phyloP scores from a whole-genome alignment of 2,329 filamentous ascomycete species.

The Monosporascus sp. region DNA sequence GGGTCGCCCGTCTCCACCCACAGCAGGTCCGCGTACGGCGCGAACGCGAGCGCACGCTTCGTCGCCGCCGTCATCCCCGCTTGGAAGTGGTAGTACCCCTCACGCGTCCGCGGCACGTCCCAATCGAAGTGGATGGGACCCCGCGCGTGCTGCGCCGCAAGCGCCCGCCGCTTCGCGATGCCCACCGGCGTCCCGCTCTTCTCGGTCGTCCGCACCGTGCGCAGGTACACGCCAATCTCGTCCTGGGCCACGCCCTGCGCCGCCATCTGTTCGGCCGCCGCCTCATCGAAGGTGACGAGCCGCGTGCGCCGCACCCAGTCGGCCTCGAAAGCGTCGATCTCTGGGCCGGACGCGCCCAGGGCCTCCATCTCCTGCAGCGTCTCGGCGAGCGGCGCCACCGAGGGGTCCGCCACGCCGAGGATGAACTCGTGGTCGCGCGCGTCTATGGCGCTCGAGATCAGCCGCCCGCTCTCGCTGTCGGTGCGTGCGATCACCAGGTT shows the following conservation, averaged over 20 bases:
- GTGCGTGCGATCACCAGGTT: conserved; percentile 93
- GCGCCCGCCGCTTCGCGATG: conserved; percentile 66
- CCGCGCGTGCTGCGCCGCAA: conserved; percentile 63
- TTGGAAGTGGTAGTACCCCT: conserved; percentile 89
- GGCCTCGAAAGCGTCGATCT: conserved; percentile 83
- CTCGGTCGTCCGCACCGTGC: conserved; percentile 51
- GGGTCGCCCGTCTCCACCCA: conserved; percentile 97
- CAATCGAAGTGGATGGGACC: conserved; percentile 76
- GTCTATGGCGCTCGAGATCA: conserved; percentile 87
- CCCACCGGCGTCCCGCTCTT: conserved; percentile 64
- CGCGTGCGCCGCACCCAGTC: conserved; percentile 82
- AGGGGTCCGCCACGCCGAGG: conserved; percentile 70
- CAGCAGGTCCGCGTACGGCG: conserved; percentile 85
- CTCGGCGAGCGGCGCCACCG: conserved; percentile 78
- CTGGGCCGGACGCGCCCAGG: conserved; percentile 65
- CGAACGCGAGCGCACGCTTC: conserved; percentile 88
- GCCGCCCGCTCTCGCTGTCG: conserved; percentile 87
- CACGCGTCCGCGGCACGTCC: conserved; percentile 86
- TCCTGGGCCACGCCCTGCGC: conserved; percentile 57
- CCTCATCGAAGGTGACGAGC: conserved; percentile 88
- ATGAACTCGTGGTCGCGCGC: conserved; percentile 97
- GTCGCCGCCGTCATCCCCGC: conserved; percentile 81
- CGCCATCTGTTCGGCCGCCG: conserved; percentile 69
- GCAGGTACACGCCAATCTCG: conserved; percentile 63
- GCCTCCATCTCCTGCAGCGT: conserved; percentile 86